phyloP scores from a whole-genome alignment of 352 stramenopile species.

The Globisporangium recalcitrans region DNA sequence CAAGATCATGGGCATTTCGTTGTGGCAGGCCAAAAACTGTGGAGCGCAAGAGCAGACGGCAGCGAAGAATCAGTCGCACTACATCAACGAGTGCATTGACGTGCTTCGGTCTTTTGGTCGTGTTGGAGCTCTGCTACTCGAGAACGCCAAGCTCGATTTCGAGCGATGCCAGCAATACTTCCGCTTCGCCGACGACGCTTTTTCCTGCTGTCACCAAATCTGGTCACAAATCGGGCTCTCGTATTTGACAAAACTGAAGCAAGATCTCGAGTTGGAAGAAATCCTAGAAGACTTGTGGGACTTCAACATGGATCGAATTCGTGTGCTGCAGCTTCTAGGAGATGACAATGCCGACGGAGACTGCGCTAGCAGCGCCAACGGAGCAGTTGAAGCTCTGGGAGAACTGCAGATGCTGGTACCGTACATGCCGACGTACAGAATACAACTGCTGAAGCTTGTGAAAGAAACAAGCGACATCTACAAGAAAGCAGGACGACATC shows the following conservation, averaged over 20 bases:
- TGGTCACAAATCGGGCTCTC: conserved; percentile 65
- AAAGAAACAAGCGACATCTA: conserved; percentile 48
- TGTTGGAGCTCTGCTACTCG: conserved; percentile 55
- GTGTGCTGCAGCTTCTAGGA: conserved; percentile 35
- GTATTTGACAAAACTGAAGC: conserved; percentile 60
- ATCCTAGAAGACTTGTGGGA: conserved; percentile 79
- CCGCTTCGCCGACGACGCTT: conserved; percentile 43
- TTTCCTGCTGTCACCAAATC: conserved; percentile 39
- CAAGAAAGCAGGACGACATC: conserved; percentile 24
- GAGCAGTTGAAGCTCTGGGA: conserved; percentile 47
- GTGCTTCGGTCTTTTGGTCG: conserved; percentile 69
- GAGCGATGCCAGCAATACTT: conserved; percentile 54
- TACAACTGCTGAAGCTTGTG: conserved; percentile 42
- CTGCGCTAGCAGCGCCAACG: background rate
- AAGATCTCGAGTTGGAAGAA: conserved; percentile 60
- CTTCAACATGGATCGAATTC: conserved; percentile 61
- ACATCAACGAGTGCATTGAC: conserved; percentile 62
- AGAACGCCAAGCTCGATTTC: conserved; percentile 43
- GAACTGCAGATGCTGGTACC: conserved; percentile 73
- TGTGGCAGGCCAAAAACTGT: conserved; percentile 29
- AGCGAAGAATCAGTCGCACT: conserved; percentile 21
- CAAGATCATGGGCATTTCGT: conserved; percentile 55
- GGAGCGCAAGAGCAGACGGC: background rate
- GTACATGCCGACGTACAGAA: conserved; percentile 46
- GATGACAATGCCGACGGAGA: conserved; percentile 8